These are phyloP conservation scores for Microdochium paspali DNA, from an alignment of 2,329 filamentous ascomycete species.

Conservation along the genomic window DNA sequence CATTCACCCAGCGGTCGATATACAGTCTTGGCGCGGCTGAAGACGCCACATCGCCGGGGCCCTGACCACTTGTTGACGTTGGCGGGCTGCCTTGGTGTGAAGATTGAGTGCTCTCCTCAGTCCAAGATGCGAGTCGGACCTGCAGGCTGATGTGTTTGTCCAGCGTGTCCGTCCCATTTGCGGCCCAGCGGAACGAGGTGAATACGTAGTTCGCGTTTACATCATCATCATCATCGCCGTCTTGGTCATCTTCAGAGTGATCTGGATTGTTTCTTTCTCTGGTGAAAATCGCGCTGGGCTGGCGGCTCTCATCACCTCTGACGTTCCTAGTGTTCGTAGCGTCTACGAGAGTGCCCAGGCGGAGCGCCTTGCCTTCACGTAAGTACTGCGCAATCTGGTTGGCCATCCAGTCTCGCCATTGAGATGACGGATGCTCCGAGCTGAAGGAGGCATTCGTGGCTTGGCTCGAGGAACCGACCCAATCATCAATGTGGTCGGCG, in stretches of 20 bases:
- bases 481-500: slow-evolving; percentile 3
- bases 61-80: too few species aligned
- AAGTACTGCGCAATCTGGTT: slow-evolving; percentile 13
- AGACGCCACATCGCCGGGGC: neutral
- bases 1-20: slow-evolving; percentile 18
- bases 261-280: too few species aligned
- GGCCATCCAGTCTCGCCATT: slow-evolving; percentile 15
- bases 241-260: neutral
- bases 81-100: neutral
- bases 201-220: neutral
- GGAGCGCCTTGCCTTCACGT: slow-evolving; percentile 13
- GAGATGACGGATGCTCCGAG: slow-evolving; percentile 4
- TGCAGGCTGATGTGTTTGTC: neutral
- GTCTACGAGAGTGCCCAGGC: slow-evolving; percentile 7
- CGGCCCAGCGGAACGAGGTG: neutral
- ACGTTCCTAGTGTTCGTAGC: neutral
- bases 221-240: neutral
- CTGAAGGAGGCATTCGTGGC: slow-evolving; percentile 2
- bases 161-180: neutral
- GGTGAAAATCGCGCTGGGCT: neutral
- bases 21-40: slow-evolving; percentile 11
- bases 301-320: neutral
- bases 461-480: neutral
- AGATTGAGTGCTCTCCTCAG: neutral
- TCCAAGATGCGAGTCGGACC: neutral